A percentile compares a stretch with the other conserved stretches of the same genome.
phyloP scores from a whole-genome alignment of 1,284 basidiomycete species.

The Pholiota adiposa region DNA sequence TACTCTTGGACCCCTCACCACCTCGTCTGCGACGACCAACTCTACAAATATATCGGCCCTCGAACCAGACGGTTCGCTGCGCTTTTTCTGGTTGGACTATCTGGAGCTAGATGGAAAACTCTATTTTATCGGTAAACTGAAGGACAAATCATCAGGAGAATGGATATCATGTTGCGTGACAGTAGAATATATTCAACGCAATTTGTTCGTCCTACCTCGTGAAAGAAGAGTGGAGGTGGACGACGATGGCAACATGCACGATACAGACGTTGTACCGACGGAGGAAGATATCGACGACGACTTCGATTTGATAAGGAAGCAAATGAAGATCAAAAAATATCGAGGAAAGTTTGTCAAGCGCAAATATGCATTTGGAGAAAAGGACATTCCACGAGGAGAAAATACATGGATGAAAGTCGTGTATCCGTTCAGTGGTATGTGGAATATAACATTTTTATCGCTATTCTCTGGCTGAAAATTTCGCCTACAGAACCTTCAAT shows the following conservation, averaged over 20 bases:
- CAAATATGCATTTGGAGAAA: slow-evolving; percentile 93
- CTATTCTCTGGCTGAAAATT: neutral
- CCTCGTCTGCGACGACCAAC: slow-evolving; percentile 44
- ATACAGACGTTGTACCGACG: slow-evolving; percentile 78
- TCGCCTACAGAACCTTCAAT: slow-evolving; percentile 55
- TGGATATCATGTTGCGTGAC: slow-evolving; percentile 92
- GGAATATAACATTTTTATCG: neutral
- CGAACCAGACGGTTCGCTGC: slow-evolving; percentile 83
- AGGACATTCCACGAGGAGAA: slow-evolving; percentile 81
- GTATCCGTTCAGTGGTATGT: slow-evolving; percentile 81
- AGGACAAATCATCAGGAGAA: slow-evolving; percentile 66
- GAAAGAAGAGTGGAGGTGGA: slow-evolving; percentile 65
- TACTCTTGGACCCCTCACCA: slow-evolving; percentile 50
- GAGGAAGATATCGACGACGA: slow-evolving; percentile 81
- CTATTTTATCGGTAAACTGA: slow-evolving; percentile 88
- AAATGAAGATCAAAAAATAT: slow-evolving; percentile 80
- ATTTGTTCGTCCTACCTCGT: slow-evolving; percentile 92
- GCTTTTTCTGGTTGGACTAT: slow-evolving; percentile 94
- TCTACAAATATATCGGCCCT: slow-evolving; percentile 58
- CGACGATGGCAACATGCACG: slow-evolving; percentile 59
- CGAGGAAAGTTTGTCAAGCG: slow-evolving; percentile 85
- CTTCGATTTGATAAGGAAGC: slow-evolving; percentile 80
- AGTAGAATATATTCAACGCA: slow-evolving; percentile 87
- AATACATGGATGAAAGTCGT: slow-evolving; percentile 92
- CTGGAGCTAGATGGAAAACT: slow-evolving; percentile 81